Percentiles rank a stretch among this genome's conserved stretches.
phyloP scores from a whole-genome alignment of 192 early-diverging fungal genomes.

The Allomyces arbusculus region DNA sequence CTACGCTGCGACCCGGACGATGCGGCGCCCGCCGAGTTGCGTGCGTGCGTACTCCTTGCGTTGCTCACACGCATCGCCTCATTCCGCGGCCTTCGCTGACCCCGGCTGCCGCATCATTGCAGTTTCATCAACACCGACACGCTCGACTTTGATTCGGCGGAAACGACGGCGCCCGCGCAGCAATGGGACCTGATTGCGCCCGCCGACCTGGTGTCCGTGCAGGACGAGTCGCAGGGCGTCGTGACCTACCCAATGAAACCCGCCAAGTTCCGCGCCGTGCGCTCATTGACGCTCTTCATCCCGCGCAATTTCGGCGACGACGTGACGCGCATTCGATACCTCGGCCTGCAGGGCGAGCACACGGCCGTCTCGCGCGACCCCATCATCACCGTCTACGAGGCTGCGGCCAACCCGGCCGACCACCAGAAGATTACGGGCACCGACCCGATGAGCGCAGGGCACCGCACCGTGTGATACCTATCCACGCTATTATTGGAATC shows the following conservation, averaged over 20 bases:
- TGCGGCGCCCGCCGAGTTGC: constrained; percentile 42
- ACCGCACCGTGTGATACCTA: too few species aligned
- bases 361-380: constrained; percentile 24
- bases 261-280: constrained; percentile 55
- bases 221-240: constrained; percentile 26
- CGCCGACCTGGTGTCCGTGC: constrained; percentile 22
- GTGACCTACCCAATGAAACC: constrained; percentile 13
- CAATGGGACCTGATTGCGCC: constrained; percentile 57
- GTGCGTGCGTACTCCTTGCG: constrained; percentile 31
- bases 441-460: too few species aligned
- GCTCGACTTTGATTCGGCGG: constrained; percentile 74
- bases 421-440: background rate
- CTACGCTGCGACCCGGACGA: constrained; percentile 42
- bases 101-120: background rate
- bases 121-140: constrained; percentile 76
- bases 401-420: background rate
- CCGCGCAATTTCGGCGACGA: constrained; percentile 58
- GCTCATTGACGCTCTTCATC: constrained; percentile 64
- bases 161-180: constrained; percentile 46
- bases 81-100: too few species aligned
- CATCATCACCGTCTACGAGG: constrained; percentile 1
- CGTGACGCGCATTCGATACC: constrained; percentile 48
- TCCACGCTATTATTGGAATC: too few species aligned
- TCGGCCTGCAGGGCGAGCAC: constrained; percentile 87
- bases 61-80: too few species aligned